phyloP scores from a whole-genome alignment of 148 eudicot species.

The Rhododendron molle region DNA sequence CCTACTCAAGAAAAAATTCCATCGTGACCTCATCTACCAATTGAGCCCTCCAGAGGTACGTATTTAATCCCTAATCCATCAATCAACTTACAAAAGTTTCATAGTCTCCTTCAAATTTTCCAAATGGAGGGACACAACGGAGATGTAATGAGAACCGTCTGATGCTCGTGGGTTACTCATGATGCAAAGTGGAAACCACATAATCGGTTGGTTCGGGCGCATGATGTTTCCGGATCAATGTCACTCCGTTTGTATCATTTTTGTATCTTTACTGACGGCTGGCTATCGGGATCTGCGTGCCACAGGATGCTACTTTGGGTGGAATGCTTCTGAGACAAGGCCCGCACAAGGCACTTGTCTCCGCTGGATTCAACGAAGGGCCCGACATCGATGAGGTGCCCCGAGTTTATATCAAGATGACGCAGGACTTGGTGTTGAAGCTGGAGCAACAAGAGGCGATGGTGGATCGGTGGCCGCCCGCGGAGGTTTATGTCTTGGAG shows the following conservation, averaged over 20 bases:
- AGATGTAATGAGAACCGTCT: neutral
- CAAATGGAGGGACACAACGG: neutral
- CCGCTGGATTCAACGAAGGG: neutral
- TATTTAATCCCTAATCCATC: neutral
- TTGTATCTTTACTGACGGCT: neutral
- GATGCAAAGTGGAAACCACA: neutral
- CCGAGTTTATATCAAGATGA: neutral
- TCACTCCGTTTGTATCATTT: neutral
- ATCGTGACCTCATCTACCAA: neutral
- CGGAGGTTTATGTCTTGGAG: neutral
- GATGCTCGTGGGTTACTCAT: neutral
- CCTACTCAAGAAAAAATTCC: constrained; percentile 32
- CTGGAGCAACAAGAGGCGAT: neutral
- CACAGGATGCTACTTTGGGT: neutral
- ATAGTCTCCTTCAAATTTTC: neutral
- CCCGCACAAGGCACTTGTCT: neutral
- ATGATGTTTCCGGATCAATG: neutral
- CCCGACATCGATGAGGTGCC: neutral
- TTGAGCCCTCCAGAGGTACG: neutral
- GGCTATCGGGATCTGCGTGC: neutral
- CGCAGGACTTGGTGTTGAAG: neutral
- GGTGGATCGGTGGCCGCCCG: neutral
- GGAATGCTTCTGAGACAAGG: neutral
- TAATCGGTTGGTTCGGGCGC: too few relatives aligned
- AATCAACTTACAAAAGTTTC: neutral